Conservation (phyloP, 164 flowering plant genomes). For the Chloranthus sessilifolius region DNA sequence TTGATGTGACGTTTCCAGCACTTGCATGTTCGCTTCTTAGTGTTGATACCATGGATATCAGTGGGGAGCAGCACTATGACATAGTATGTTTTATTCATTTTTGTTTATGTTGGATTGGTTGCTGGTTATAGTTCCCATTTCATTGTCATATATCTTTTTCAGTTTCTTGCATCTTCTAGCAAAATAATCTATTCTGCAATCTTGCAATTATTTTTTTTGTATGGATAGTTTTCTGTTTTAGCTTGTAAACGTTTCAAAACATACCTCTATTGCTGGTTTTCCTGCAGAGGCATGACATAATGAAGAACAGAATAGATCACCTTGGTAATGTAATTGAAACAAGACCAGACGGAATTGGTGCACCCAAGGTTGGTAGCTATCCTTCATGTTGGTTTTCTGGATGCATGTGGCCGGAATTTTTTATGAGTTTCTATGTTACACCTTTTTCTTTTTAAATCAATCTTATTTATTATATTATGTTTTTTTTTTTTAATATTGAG, state of each 20-base stretch:
- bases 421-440: too few relatives aligned
- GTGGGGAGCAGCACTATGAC: slow-evolving; percentile 79
- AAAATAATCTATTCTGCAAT: too few relatives aligned
- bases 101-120: too few relatives aligned
- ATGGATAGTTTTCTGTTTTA: background rate
- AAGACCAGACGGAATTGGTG: slow-evolving; percentile 68
- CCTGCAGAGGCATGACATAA: slow-evolving; percentile 76
- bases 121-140: too few relatives aligned
- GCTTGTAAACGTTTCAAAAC: background rate
- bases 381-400: slow-evolving; percentile 2
- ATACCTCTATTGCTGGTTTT: slow-evolving; percentile 1
- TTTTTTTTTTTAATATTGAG: too few relatives aligned
- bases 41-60: slow-evolving; percentile 78
- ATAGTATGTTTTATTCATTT: slow-evolving; percentile 35
- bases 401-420: too few relatives aligned
- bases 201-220: background rate
- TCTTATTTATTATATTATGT: too few relatives aligned
- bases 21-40: slow-evolving; percentile 70
- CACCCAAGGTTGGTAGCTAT: slow-evolving; percentile 57
- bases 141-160: too few relatives aligned
- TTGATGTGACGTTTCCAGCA: slow-evolving; percentile 72
- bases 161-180: too few relatives aligned
- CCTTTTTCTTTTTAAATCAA: background rate
- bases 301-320: slow-evolving; percentile 66
- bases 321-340: slow-evolving; percentile 69